These are phyloP conservation scores for Solanum neorickii DNA, from an alignment of 257 asterid species.

Conservation along the genomic window DNA sequence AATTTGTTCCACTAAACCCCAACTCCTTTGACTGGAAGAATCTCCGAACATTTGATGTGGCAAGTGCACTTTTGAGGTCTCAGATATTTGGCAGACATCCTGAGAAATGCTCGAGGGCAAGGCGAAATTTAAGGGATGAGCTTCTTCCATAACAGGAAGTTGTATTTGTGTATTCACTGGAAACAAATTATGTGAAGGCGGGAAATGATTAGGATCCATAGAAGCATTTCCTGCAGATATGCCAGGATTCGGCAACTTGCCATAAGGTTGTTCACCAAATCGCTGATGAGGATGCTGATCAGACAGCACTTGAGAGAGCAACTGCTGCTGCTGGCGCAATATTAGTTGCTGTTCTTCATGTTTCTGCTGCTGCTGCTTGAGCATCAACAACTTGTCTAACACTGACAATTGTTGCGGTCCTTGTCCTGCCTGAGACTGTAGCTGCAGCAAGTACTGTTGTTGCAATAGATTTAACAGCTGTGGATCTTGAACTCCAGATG, in stretches of 20 bases:
- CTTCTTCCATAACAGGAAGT: slow-evolving; percentile 27
- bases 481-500: slow-evolving; percentile 70
- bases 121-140: slow-evolving; percentile 21
- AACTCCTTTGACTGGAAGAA: slow-evolving; percentile 18
- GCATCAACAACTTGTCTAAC: slow-evolving; percentile 58
- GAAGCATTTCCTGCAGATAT: slow-evolving; percentile 36
- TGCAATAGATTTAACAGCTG: slow-evolving; percentile 69
- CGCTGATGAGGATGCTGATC: slow-evolving; percentile 51
- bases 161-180: slow-evolving; percentile 36
- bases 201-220: slow-evolving; percentile 38
- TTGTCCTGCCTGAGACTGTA: slow-evolving; percentile 59
- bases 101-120: slow-evolving; percentile 36
- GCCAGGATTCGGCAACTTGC: slow-evolving; percentile 40
- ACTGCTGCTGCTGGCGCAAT: slow-evolving; percentile 68
- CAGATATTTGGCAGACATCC: slow-evolving; percentile 29
- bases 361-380: slow-evolving; percentile 70
- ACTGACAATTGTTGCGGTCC: slow-evolving; percentile 50
- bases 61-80: slow-evolving; percentile 25
- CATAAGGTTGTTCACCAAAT: slow-evolving; percentile 38
- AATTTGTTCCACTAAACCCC: slow-evolving; percentile 34
- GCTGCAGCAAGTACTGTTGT: slow-evolving; percentile 69
- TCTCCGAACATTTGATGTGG: slow-evolving; percentile 43
- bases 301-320: slow-evolving; percentile 58
- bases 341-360: slow-evolving; percentile 60
- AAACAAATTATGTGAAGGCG: slow-evolving; percentile 38